Conservation (phyloP, 495 filamentous ascomycete species). For the Chlorociboria aeruginascens region DNA sequence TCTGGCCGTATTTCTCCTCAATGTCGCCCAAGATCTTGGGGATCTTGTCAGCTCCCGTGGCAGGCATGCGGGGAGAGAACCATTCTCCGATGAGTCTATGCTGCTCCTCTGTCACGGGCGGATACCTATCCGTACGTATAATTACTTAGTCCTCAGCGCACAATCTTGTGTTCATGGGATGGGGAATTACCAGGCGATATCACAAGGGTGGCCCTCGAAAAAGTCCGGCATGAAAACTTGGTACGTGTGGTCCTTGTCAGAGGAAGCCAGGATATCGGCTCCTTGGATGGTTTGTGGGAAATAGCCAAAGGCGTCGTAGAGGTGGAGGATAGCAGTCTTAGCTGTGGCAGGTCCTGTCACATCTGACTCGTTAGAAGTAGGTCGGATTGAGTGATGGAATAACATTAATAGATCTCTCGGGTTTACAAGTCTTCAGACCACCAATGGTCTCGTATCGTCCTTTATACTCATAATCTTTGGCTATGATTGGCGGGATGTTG, state of each 20-base stretch:
- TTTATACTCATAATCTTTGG: constrained; percentile 48
- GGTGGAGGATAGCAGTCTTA: constrained; percentile 43
- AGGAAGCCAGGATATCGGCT: constrained; percentile 53
- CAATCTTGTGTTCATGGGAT: neutral
- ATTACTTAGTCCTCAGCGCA: no score
- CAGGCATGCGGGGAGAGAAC: constrained; percentile 55
- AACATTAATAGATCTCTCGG: neutral
- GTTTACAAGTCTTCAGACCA: constrained; percentile 55
- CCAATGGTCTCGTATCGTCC: constrained; percentile 51
- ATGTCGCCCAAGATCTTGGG: constrained; percentile 49
- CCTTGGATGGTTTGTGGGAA: constrained; percentile 58
- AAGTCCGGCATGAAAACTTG: constrained; percentile 60
- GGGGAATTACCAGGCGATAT: constrained; percentile 32
- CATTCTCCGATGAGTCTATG: constrained; percentile 59
- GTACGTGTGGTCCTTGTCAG: constrained; percentile 40
- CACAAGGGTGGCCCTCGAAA: constrained; percentile 45
- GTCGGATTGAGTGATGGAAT: neutral
- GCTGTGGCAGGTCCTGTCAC: constrained; percentile 46
- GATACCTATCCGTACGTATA: constrained; percentile 45
- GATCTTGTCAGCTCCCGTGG: constrained; percentile 49
- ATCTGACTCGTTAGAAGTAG: constrained; percentile 27
- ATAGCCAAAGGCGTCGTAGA: constrained; percentile 60
- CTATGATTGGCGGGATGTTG: constrained; percentile 55
- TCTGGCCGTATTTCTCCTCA: constrained; percentile 37
- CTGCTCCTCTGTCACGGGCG: constrained; percentile 71